phyloP scores from a whole-genome alignment of 495 filamentous ascomycete species.

The Aspergillus bridgeri region DNA sequence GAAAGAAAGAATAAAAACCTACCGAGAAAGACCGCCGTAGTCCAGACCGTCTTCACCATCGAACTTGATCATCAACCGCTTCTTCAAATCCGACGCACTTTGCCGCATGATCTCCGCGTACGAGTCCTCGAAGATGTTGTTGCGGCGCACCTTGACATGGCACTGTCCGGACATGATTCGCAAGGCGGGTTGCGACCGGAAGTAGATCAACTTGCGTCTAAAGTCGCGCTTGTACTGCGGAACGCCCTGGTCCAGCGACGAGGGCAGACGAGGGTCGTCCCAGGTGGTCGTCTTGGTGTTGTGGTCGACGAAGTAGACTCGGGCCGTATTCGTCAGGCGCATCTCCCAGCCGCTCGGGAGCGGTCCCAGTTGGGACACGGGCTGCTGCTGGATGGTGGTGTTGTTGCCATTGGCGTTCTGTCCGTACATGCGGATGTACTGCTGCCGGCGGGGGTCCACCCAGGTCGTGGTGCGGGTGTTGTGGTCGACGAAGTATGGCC shows the following conservation, averaged over 20 bases:
- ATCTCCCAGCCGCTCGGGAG: slow-evolving; percentile 99
- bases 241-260: slow-evolving; percentile 95
- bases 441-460: slow-evolving; percentile 97
- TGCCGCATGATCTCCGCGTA: slow-evolving; percentile 98
- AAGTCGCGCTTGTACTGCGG: slow-evolving; percentile 99
- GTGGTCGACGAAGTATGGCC: slow-evolving; percentile 98
- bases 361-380: slow-evolving; percentile 95
- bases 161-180: slow-evolving; percentile 95
- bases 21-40: slow-evolving; percentile 94
- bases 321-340: slow-evolving; percentile 95
- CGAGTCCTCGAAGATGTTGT: slow-evolving; percentile 97
- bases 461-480: slow-evolving; percentile 98
- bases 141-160: slow-evolving; percentile 94
- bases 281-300: slow-evolving; percentile 99
- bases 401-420: slow-evolving; percentile 71
- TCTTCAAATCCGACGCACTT: slow-evolving; percentile 94
- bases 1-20: no score
- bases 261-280: slow-evolving; percentile 94
- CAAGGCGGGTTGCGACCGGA: slow-evolving; percentile 95
- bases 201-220: slow-evolving; percentile 95
- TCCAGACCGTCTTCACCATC: slow-evolving; percentile 97
- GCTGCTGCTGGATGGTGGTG: slow-evolving; percentile 89
- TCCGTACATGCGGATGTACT: slow-evolving; percentile 98
- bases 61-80: slow-evolving; percentile 98
- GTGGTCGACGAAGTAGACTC: slow-evolving; percentile 98